Percentiles rank a stretch among this genome's conserved stretches.
Evolutionary conservation across 805 yeast species (phyloP).

Genomic region (Ogataea pini): DNA sequence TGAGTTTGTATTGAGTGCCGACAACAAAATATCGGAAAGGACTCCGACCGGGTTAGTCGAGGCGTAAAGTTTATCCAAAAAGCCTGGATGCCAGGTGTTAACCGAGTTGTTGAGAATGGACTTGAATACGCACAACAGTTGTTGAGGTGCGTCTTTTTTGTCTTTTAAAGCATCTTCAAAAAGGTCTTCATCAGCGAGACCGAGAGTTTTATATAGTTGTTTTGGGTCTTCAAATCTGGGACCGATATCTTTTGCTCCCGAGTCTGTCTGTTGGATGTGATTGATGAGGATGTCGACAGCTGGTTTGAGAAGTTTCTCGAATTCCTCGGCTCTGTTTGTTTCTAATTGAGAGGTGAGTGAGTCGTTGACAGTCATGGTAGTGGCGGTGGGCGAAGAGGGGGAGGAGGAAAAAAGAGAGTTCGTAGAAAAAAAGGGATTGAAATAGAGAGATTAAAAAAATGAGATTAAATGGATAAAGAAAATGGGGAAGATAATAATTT

Average conservation of each 20-base stretch:
- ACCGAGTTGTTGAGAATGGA: constrained; percentile 64
- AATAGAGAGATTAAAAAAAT: neutral
- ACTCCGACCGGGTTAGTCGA: constrained; percentile 86
- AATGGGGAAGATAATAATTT: too few species aligned
- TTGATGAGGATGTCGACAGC: constrained; percentile 52
- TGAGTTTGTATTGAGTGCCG: constrained; percentile 76
- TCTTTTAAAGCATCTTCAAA: constrained; percentile 26
- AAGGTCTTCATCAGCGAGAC: constrained; percentile 36
- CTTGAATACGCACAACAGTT: constrained; percentile 53
- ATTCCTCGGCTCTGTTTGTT: constrained; percentile 52
- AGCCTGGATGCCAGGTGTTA: constrained; percentile 86
- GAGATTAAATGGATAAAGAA: too few species aligned
- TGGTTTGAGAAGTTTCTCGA: constrained; percentile 53
- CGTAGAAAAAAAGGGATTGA: neutral
- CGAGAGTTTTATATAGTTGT: constrained; percentile 40
- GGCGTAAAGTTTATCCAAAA: constrained; percentile 80
- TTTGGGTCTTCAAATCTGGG: constrained; percentile 49
- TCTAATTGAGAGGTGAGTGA: constrained; percentile 42
- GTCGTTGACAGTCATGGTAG: neutral
- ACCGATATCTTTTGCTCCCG: constrained; percentile 52
- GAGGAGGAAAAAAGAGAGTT: too few species aligned
- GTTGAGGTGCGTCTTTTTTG: constrained; percentile 30
- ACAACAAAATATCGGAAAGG: constrained; percentile 65
- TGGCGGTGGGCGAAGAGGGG: too few species aligned
- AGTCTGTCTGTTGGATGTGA: constrained; percentile 49